Base-by-base conservation (phyloP, 139 green algal genomes). In the Micractinium conductrix region DNA sequence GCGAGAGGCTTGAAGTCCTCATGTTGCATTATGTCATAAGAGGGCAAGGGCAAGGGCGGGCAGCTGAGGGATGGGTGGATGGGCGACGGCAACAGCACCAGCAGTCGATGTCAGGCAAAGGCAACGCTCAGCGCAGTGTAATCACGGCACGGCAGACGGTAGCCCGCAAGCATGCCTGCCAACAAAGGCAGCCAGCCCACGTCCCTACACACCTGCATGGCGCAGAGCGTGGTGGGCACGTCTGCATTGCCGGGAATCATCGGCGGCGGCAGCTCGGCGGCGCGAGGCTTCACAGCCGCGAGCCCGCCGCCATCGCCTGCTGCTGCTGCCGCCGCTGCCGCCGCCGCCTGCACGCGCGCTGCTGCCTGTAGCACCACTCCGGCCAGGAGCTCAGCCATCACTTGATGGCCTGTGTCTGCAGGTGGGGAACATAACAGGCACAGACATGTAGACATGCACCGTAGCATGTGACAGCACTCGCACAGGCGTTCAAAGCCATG, bases 171-270 rank as follows among this genome's bases (percentile, higher is more conserved):
- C 40, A 55, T 53, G 68, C 42, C 19, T 17, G 37, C 37, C 12
- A n/a, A 14, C 38, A 75, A 40, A 26, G 22, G 17, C 19, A 17
- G 58, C 26, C 35, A 3, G 24, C 12, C 1, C 70, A 76, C 7
- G 14, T 1, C 40, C 5, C 8, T 6, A 10, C 74, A 28, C 37
- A 53, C 76, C 76, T 82, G 76, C 55, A 82, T 82, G 0, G 76
- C 76, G 38, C 76, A 82, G 19, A 82, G 45, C 28, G 76, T 72
- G 58, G 55, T 82, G 8, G 76, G 55, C 37, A 73, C 38, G 55
- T 82, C 76, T 19, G 76, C 55, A 28, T 82, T 82, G 55, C 58
- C 58, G 0, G 76, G 76, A n/a, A 82, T 82, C 76, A 82, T 82
- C 5, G 76, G 76, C 37, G 76, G 76, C 5, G 55, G 76, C 53